These are phyloP conservation scores for Lachnellula subtilissima DNA, from an alignment of 2,329 filamentous ascomycete genomes.

Conservation along the genomic window DNA sequence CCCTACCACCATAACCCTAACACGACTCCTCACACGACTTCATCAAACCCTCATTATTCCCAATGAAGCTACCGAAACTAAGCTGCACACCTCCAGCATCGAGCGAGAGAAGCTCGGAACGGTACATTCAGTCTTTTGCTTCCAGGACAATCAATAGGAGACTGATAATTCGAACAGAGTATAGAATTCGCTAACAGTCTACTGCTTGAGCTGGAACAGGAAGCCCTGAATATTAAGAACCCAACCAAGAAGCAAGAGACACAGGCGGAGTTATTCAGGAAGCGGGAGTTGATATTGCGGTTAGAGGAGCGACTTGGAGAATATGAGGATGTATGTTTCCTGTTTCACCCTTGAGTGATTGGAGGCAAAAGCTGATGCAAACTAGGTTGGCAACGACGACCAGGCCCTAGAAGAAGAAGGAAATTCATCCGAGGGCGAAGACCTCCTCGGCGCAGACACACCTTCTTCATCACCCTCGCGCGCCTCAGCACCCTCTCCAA, in stretches of 20 bases:
- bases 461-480: constrained; percentile 37
- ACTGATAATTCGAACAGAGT: constrained; percentile 45
- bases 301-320: constrained; percentile 64
- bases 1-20: constrained; percentile 43
- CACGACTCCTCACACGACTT: constrained; percentile 59
- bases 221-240: constrained; percentile 54
- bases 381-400: constrained; percentile 19
- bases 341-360: background rate
- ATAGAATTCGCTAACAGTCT: constrained; percentile 66
- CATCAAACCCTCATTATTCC: constrained; percentile 61
- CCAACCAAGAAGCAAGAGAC: constrained; percentile 53
- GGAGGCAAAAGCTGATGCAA: constrained; percentile 26
- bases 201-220: constrained; percentile 67
- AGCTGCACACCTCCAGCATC: constrained; percentile 57
- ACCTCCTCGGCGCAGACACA: constrained; percentile 51
- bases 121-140: constrained; percentile 35
- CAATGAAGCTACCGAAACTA: constrained; percentile 52
- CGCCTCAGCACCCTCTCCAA: constrained; percentile 7
- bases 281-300: constrained; percentile 61
- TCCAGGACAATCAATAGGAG: background rate
- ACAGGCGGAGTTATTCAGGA: constrained; percentile 59
- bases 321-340: constrained; percentile 52
- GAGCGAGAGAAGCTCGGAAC: constrained; percentile 57
- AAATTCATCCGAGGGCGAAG: constrained; percentile 47
- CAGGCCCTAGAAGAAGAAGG: constrained; percentile 19